These are phyloP conservation scores for Candida ortonii DNA, from an alignment of 805 yeast species.

Conservation along the genomic window DNA sequence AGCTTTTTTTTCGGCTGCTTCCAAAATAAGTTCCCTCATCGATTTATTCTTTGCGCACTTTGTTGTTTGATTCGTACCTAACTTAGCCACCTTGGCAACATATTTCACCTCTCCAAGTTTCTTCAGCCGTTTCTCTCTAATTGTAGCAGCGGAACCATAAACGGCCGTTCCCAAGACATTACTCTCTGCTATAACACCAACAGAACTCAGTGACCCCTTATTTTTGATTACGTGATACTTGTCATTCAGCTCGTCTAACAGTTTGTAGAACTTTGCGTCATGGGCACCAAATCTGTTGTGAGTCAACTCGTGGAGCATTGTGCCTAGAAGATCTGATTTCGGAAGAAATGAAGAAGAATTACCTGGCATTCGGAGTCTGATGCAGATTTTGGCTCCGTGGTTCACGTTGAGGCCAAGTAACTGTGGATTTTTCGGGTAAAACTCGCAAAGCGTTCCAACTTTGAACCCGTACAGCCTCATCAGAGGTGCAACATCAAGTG, in stretches of 20 bases:
- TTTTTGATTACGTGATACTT: slow-evolving; percentile 45
- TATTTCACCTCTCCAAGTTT: slow-evolving; percentile 40
- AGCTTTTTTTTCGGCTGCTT: slow-evolving; percentile 63
- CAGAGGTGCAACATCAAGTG: slow-evolving; percentile 70
- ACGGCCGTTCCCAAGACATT: slow-evolving; percentile 39
- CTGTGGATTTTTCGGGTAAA: slow-evolving; percentile 65
- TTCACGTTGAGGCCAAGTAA: slow-evolving; percentile 83
- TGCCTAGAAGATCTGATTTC: slow-evolving; percentile 65
- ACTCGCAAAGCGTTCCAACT: slow-evolving; percentile 71
- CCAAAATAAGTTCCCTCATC: slow-evolving; percentile 45
- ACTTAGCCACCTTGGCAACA: slow-evolving; percentile 38
- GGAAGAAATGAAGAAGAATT: slow-evolving; percentile 57
- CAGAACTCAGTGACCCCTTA: slow-evolving; percentile 40
- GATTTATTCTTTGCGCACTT: slow-evolving; percentile 13
- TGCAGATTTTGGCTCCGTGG: slow-evolving; percentile 65
- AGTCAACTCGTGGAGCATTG: slow-evolving; percentile 83
- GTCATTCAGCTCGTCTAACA: slow-evolving; percentile 57
- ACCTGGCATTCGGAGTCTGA: slow-evolving; percentile 62
- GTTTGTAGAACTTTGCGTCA: slow-evolving; percentile 63
- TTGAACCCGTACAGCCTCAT: slow-evolving; percentile 65
- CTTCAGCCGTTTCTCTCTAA: slow-evolving; percentile 40
- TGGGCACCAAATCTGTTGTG: slow-evolving; percentile 84
- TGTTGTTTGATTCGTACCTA: slow-evolving; percentile 26
- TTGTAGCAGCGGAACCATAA: slow-evolving; percentile 17
- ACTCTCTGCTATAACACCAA: slow-evolving; percentile 51